Base-by-base conservation (phyloP, 2,329 filamentous ascomycete genomes). In the Cladosporium sp. region DNA sequence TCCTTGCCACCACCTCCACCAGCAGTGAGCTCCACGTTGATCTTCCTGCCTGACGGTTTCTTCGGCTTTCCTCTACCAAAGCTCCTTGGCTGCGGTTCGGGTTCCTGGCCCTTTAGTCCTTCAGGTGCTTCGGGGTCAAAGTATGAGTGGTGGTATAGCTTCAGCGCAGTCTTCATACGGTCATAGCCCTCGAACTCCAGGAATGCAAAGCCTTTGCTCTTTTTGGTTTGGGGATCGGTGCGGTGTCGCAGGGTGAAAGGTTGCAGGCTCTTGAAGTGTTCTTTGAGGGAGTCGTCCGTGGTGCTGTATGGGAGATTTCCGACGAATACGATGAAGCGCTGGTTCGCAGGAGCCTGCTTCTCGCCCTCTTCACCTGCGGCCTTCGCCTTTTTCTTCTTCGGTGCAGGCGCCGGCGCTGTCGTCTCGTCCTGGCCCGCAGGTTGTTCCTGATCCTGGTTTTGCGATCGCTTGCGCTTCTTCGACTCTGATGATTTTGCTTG, bases 21-120 rank as follows among this genome's bases (percentile, higher is more conserved):
- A 52, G 87, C 91, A 79, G 90, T 95, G 58, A 97, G 72, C 72
- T 96, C 92, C 20, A 96, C 87, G 65, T 95, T 96, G 62, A 97
- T 94, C 70, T 84, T 86, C 60, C 92, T 77, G 45, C 83, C 72
- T 13, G 55, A 75, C 72, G 69, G 83, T 75, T 65, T 59, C 50
- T 61, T 58, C 29, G 56, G 52, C 43, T 56, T 59, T n/a, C 53
- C 58, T 29, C 51, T 75, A 25, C 38, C 49, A 41, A 32, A 43
- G 50, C 5, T 52, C 40, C 29, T 46, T 46, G 39, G 52, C 49
- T 47, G 43, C 22, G 16, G 43, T 40, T 49, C 38, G 27, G 40
- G 33, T 33, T 48, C 41, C 18, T 30, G 39, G 16, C 38, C 55
- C 33, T 49, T 53, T 35, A 49, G 52, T 1, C 38, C 50, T 4